Conservation (phyloP, 225 moss, liverwort and hornwort species). For the Sphagnum tenellum region DNA sequence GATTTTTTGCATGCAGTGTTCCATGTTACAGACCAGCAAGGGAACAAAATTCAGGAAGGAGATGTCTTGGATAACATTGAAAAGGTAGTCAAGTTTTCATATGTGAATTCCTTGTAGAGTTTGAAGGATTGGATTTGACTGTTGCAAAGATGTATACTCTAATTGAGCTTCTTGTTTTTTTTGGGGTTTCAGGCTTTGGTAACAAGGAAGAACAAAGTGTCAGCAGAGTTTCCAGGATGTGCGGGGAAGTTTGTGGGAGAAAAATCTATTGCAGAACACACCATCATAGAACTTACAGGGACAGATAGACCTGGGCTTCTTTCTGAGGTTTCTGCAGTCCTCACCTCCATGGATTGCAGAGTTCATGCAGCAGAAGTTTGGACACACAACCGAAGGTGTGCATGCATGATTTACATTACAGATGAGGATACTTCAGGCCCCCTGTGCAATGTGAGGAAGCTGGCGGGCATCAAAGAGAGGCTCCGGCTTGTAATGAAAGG, state of each 20-base stretch:
- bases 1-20: slow-evolving; percentile 52
- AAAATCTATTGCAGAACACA: slow-evolving; percentile 56
- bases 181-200: slow-evolving; percentile 41
- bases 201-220: slow-evolving; percentile 42
- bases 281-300: slow-evolving; percentile 74
- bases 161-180: too few relatives aligned
- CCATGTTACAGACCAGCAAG: slow-evolving; percentile 62
- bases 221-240: slow-evolving; percentile 48
- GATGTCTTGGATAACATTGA: slow-evolving; percentile 59
- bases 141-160: too few relatives aligned
- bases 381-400: slow-evolving; percentile 87
- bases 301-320: slow-evolving; percentile 77
- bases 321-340: slow-evolving; percentile 74
- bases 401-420: slow-evolving; percentile 82
- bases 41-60: slow-evolving; percentile 58
- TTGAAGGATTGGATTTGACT: too few relatives aligned
- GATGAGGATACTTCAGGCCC: slow-evolving; percentile 64
- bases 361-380: slow-evolving; percentile 92
- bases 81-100: slow-evolving; percentile 19
- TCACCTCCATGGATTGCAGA: slow-evolving; percentile 59
- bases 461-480: slow-evolving; percentile 43
- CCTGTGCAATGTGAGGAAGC: slow-evolving; percentile 45
- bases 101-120: background rate
- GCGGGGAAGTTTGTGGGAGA: slow-evolving; percentile 50
- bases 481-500: slow-evolving; percentile 48